Conservation (phyloP, 768 basidiomycete species). For the Phanerodontia chrysosporium region DNA sequence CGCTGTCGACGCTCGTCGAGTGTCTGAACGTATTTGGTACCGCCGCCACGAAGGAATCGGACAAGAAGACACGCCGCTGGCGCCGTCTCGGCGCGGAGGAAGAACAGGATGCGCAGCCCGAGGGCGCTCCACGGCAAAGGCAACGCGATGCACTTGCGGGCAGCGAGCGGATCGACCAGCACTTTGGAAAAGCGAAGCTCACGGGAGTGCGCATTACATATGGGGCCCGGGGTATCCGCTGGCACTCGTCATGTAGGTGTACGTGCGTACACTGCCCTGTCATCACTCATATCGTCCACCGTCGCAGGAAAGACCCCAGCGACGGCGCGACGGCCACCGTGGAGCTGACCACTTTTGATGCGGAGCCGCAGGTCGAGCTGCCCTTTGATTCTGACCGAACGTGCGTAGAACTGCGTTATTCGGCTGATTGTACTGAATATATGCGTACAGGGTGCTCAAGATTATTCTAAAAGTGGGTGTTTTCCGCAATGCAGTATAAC, state of each 20-base stretch:
- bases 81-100: conserved; percentile 44
- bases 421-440: conserved; percentile 5
- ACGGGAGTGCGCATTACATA: conserved; percentile 69
- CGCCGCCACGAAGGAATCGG: conserved; percentile 45
- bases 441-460: conserved; percentile 54
- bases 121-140: conserved; percentile 15
- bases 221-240: conserved; percentile 58
- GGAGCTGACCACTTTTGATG: conserved; percentile 80
- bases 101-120: conserved; percentile 33
- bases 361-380: conserved; percentile 78
- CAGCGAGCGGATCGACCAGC: conserved; percentile 48
- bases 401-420: conserved; percentile 1
- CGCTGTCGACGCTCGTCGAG: conserved; percentile 79
- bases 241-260: conserved; percentile 63
- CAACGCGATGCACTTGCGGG: conserved; percentile 49
- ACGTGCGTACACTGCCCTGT: conserved; percentile 25
- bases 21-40: conserved; percentile 94
- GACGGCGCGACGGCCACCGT: conserved; percentile 82
- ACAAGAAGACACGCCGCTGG: conserved; percentile 28
- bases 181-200: conserved; percentile 57
- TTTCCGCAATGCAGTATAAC: not conserved
- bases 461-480: conserved; percentile 75
- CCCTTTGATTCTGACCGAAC: conserved; percentile 52
- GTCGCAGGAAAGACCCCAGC: conserved; percentile 56
- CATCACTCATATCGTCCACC: conserved; percentile 49